Base-by-base conservation (phyloP, 306 rosid genomes). In the Senna siamea region DNA sequence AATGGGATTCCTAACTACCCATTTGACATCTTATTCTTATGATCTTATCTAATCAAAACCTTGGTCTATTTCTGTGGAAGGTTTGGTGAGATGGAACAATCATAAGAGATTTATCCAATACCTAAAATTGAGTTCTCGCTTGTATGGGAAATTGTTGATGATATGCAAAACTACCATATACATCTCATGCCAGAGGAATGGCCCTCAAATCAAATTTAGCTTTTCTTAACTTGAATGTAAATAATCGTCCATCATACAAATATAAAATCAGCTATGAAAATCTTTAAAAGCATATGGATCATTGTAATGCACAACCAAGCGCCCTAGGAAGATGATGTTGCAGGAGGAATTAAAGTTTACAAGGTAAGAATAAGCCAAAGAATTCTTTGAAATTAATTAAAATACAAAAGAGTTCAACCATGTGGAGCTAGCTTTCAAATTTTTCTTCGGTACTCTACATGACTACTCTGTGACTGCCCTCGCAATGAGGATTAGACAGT, bases 401-500 rank as follows among this genome's bases (percentile, higher is more conserved):
- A 38, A 55, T 47, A 19, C 51, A 46, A 2, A 60, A 11, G 50
- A 40, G 32, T 63, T 63, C 32, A 38, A 63, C 23, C 32, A 37
- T 51, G 74, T 53, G 22, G 22, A 13, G 19, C 64, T 37, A 18
- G 15, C 52, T 70, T 54, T 17, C 52, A 22, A 37, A 19, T 19
- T 56, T 38, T 54, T 44, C 69, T 46, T 19, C 32, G 40, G 58
- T 30, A 15, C 75, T 38, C 60, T 5, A 13, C 51, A 34, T 38
- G 46, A 67, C 63, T 23, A 44, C 20, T 30, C 17, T 22, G 52
- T 17, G 37, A 18, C 56, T 22, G 6, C 43, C 19, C 32, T 18
- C 6, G 26, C 37, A 17, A 65, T 65, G 72, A 66, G 44, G 58
- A 28, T 48, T 5, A 66, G 72, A 66, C 58, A 28, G 26, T 26